Base-by-base conservation (phyloP, 1,139 yeast genomes). In the Kodamaea anthophila region DNA sequence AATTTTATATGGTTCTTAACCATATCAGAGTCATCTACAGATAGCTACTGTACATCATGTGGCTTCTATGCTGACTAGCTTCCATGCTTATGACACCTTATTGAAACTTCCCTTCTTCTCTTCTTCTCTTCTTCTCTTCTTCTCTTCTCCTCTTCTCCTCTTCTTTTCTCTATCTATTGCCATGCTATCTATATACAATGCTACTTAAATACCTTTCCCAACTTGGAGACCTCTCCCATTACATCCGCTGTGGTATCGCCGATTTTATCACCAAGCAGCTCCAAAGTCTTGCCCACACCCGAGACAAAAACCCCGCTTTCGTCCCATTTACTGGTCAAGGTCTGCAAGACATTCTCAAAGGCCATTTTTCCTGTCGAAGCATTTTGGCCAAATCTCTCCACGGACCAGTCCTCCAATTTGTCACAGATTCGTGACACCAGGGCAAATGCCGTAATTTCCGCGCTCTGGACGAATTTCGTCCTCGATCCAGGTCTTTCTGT, bases 351-450 rank as follows among this genome's bases (percentile, higher is more conserved):
- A 5, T 74, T 58, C 43, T 88, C 97, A 49, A 91, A 88, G 0
- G 96, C 98, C 18, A 60, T 47, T 43, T 77, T 80, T 14, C 97
- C 98, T 40, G 74, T 74, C 32, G 59, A 60, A 5, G 97, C 96
- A 54, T 91, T 91, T 49, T 84, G 94, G 23, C 79, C 77, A 56
- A 88, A 91, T 50, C 96, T 66, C 46, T 83, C 86, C 4, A 86
- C 80, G 1, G 91, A 77, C 94, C 96, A 91, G 29, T 85, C 93
- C 53, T 91, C 98, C 39, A 91, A 65, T 54, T 82, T 80, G 49
- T 78, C 84, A 54, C 94, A 83, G 4, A 88, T 55, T 37, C 74
- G 66, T 33, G 69, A 58, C 55, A 85, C 70, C 2, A 80, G 65
- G 4, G 87, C 85, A 51, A 79, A 82, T 0, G 97, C 96, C 1